Conservation (phyloP, 2,329 filamentous ascomycete genomes). For the Metarhizium sp. region DNA sequence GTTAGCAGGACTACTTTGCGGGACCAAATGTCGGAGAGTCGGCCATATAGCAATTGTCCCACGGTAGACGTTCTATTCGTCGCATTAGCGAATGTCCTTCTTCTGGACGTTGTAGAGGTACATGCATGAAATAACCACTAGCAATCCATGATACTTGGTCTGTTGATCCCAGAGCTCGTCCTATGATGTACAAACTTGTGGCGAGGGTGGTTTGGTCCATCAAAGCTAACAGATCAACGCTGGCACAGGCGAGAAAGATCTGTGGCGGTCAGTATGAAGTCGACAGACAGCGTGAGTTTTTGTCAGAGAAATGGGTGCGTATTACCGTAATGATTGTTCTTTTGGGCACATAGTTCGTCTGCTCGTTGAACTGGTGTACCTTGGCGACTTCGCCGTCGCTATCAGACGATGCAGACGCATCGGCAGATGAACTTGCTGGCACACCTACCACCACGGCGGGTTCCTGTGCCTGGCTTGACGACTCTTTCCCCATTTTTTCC, state of each 20-base stretch:
- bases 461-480: neutral
- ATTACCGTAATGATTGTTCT: constrained; percentile 41
- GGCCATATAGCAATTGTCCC: constrained; percentile 35
- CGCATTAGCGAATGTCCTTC: neutral
- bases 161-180: constrained; percentile 38
- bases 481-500: neutral
- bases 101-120: no score
- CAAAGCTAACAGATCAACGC: constrained; percentile 43
- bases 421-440: constrained; percentile 1
- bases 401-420: constrained; percentile 3
- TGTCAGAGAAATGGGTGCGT: neutral
- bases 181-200: constrained; percentile 43
- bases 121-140: constrained; percentile 43
- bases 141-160: constrained; percentile 45
- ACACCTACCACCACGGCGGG: neutral
- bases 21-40: constrained; percentile 37
- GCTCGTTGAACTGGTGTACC: constrained; percentile 37
- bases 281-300: neutral
- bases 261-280: constrained; percentile 16
- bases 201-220: constrained; percentile 51
- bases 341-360: constrained; percentile 45
- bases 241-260: constrained; percentile 49
- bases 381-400: constrained; percentile 12
- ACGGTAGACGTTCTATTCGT: constrained; percentile 31
- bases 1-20: constrained; percentile 30